Percentiles rank a stretch among this genome's conserved stretches.
Evolutionary conservation across 176 grass and related monocot species (phyloP).

Genomic region (Aegilops tauschii): DNA sequence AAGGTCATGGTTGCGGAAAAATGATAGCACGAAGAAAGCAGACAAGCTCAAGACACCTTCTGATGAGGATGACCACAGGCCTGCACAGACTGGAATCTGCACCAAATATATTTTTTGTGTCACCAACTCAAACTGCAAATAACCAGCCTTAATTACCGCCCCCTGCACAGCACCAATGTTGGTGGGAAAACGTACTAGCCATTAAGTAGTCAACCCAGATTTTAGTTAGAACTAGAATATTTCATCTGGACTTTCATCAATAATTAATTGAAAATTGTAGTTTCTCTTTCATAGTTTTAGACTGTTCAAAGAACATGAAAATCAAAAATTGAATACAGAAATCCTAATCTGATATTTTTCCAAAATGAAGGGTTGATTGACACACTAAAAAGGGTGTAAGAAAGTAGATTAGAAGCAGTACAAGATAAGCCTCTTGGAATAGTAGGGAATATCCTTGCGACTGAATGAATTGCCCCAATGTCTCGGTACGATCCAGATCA

Average conservation of each 20-base stretch:
- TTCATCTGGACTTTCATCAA: neutral
- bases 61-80: neutral
- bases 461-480: conserved; percentile 9
- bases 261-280: neutral
- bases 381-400: neutral
- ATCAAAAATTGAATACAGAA: neutral
- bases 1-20: neutral
- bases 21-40: conserved; percentile 1
- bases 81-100: neutral
- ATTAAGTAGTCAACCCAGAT: neutral
- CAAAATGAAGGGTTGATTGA: neutral
- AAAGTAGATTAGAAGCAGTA: neutral
- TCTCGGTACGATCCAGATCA: neutral
- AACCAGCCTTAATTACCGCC: neutral
- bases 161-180: neutral
- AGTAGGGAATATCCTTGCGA: neutral
- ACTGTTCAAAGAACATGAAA: neutral
- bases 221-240: neutral
- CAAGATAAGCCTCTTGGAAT: conserved; percentile 7
- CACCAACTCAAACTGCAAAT: neutral
- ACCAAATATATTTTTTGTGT: neutral
- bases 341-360: neutral
- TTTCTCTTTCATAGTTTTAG: neutral
- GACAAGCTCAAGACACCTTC: neutral
- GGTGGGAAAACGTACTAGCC: neutral